Evolutionary conservation across 805 yeast species (phyloP), one percentile per base, ranked within the genome.

Genomic region (Sugiyamaella mastotermitis): DNA sequence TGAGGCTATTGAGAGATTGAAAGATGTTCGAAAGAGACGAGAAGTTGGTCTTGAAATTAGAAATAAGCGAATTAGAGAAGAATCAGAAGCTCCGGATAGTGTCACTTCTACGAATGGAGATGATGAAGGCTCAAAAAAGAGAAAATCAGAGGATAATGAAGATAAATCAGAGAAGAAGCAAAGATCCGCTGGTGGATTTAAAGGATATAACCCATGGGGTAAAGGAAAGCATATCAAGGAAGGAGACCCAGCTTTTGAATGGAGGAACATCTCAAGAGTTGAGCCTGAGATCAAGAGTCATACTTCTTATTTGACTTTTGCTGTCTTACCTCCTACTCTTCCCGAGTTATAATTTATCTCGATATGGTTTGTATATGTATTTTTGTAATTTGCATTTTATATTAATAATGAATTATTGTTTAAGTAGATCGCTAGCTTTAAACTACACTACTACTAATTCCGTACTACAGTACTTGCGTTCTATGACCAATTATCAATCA

Each of bases 281-380:
- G 98, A 90, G 57, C 52, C 78, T 3, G 97, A 92, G 56, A 69
- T 90, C 51, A 90, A 90, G 63, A 80, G 87, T 5, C 99, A 92
- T 52, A 92, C 99, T 0, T 85, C 96, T 0, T 92, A 86, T 56
- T 64, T 92, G 53, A 85, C 96, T 1, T 92, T 92, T 71, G 99
- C 98, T 17, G 70, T 68, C 24, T 49, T 62, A 18, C 65, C 69
- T 4, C 67, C 69, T 18, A 26, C 29, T 31, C 24, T n/a, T 23
- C 11, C 26, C 10, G n/a, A 23, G n/a, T n/a, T n/a, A n/a, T n/a
- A n/a, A n/a, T n/a, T n/a, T n/a, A n/a, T n/a, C n/a, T n/a, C n/a
- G n/a, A n/a, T n/a, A n/a, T n/a, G n/a, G n/a, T n/a, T n/a, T n/a
- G n/a, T n/a, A n/a, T n/a, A n/a, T n/a, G n/a, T n/a, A n/a, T n/a